Percentiles rank a stretch among this genome's conserved stretches.
These are phyloP conservation scores for Beauveria sp. DNA, from an alignment of 2,329 filamentous ascomycete species.

Conservation along the genomic window DNA sequence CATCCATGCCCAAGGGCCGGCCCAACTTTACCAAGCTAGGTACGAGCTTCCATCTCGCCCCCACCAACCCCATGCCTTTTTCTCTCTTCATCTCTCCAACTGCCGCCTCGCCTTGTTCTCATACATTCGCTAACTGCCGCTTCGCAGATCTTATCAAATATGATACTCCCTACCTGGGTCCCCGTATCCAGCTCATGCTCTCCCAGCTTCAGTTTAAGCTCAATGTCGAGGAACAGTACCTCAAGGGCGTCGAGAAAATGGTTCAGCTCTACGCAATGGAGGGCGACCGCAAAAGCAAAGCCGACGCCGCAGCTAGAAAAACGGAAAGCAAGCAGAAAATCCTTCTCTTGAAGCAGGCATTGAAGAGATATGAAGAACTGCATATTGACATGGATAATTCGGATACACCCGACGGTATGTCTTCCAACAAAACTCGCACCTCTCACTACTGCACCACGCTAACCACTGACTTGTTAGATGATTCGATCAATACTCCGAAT, in stretches of 20 bases:
- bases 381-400: constrained; percentile 84
- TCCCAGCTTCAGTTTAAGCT: constrained; percentile 98
- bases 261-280: constrained; percentile 95
- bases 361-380: constrained; percentile 95
- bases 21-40: constrained; percentile 96
- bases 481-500: constrained; percentile 92
- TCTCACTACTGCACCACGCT: constrained; percentile 20
- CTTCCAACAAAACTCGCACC: background rate
- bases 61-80: background rate
- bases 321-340: constrained; percentile 99
- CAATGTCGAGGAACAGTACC: constrained; percentile 97
- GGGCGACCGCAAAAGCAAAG: constrained; percentile 89
- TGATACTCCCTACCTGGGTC: constrained; percentile 89
- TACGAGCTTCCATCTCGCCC: constrained; percentile 34
- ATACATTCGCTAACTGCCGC: background rate
- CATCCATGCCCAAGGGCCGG: constrained; percentile 62
- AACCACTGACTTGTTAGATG: constrained; percentile 52
- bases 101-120: background rate
- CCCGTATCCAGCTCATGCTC: constrained; percentile 97
- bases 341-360: constrained; percentile 84
- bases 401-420: constrained; percentile 72
- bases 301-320: constrained; percentile 80
- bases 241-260: constrained; percentile 99
- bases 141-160: constrained; percentile 89
- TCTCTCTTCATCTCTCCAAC: background rate